Conservation (phyloP, 1,139 yeast species). For the Kurtzmaniella quercitrusa region DNA sequence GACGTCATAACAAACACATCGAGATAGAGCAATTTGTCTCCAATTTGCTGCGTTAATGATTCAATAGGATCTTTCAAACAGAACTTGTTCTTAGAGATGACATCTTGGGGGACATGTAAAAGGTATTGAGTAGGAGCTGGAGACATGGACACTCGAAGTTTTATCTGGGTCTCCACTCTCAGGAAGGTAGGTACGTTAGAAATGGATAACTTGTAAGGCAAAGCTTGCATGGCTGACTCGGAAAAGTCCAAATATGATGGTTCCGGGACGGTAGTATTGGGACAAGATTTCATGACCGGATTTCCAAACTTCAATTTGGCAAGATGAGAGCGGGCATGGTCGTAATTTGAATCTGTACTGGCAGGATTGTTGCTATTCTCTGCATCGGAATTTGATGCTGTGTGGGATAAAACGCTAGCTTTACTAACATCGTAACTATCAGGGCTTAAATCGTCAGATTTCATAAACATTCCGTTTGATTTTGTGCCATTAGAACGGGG, state of each 20-base stretch:
- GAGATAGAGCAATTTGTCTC: conserved; percentile 52
- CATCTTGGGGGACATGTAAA: conserved; percentile 78
- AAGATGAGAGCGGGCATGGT: conserved; percentile 47
- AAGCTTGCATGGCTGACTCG: conserved; percentile 28
- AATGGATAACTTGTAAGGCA: conserved; percentile 59
- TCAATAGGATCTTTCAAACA: conserved; percentile 51
- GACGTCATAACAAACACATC: conserved; percentile 67
- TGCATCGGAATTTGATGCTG: conserved; percentile 12
- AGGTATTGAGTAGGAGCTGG: conserved; percentile 73
- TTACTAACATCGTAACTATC: conserved; percentile 16
- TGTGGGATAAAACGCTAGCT: conserved; percentile 13
- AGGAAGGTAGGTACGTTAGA: conserved; percentile 71
- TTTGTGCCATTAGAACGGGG: neutral
- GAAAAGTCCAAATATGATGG: conserved; percentile 37
- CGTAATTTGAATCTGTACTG: conserved; percentile 29
- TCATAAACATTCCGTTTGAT: neutral
- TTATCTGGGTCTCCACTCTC: conserved; percentile 93
- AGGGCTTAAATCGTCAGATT: conserved; percentile 8
- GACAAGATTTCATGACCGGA: conserved; percentile 36
- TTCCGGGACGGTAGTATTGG: conserved; percentile 27
- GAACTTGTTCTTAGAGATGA: conserved; percentile 81
- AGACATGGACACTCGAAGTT: conserved; percentile 58
- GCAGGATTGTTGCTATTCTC: conserved; percentile 5
- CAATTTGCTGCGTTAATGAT: conserved; percentile 39
- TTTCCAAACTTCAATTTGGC: conserved; percentile 57